Conservation (phyloP, 768 basidiomycete genomes). For the Hortiboletus campestris region DNA sequence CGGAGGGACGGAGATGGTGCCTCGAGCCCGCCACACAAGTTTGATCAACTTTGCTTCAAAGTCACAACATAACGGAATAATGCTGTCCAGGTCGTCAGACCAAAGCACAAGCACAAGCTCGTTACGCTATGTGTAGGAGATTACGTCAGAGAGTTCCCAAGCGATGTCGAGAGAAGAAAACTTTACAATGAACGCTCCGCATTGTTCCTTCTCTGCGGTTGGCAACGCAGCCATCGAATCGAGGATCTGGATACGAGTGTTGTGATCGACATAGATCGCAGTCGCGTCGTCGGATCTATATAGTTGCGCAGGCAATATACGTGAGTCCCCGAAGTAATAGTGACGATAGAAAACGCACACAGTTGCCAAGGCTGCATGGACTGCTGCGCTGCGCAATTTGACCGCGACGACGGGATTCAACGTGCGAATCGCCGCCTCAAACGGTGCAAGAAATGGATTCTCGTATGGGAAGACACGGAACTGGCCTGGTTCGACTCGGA, state of each 20-base stretch:
- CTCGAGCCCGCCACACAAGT: constrained; percentile 67
- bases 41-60: constrained; percentile 79
- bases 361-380: constrained; percentile 72
- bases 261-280: constrained; percentile 67
- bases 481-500: constrained; percentile 63
- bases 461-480: constrained; percentile 87
- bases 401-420: constrained; percentile 86
- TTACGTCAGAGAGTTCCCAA: not conserved
- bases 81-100: constrained; percentile 78
- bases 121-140: constrained; percentile 53
- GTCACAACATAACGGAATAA: constrained; percentile 70
- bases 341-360: constrained; percentile 46
- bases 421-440: constrained; percentile 71
- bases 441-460: constrained; percentile 74
- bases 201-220: constrained; percentile 86
- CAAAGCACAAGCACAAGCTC: constrained; percentile 82
- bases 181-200: constrained; percentile 79
- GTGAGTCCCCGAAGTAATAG: constrained; percentile 1
- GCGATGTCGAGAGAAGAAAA: constrained; percentile 8
- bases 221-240: constrained; percentile 66
- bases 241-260: constrained; percentile 86
- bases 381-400: constrained; percentile 75
- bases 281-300: constrained; percentile 54
- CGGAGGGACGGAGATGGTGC: constrained; percentile 33
- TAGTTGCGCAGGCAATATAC: not conserved